A percentile compares a stretch with the other conserved stretches of the same genome.
phyloP scores from a whole-genome alignment of 805 yeast species.

The Yamadazyma endophytica region DNA sequence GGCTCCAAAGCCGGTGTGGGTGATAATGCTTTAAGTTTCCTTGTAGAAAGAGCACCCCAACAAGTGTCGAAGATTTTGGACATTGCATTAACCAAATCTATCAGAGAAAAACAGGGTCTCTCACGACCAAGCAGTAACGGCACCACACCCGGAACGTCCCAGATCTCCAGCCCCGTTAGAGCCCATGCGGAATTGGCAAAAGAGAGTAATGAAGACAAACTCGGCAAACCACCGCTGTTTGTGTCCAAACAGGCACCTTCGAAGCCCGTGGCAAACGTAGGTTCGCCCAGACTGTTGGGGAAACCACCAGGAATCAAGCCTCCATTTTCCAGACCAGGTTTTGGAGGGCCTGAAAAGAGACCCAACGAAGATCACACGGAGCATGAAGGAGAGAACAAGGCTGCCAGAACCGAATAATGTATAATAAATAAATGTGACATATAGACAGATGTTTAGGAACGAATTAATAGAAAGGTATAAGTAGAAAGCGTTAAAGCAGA shows the following conservation, averaged over 20 bases:
- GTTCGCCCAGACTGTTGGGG: conserved; percentile 1
- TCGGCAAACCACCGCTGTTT: conserved; percentile 22
- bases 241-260: neutral
- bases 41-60: conserved; percentile 77
- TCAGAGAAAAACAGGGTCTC: conserved; percentile 40
- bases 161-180: conserved; percentile 9
- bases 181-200: conserved; percentile 4
- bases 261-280: conserved; percentile 7
- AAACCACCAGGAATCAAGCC: conserved; percentile 38
- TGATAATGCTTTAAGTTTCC: conserved; percentile 71
- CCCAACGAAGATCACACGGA: neutral
- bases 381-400: neutral
- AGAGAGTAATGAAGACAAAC: conserved; percentile 5
- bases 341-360: conserved; percentile 7
- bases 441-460: no score
- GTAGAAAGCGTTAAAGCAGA: no score
- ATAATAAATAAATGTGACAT: neutral
- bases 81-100: conserved; percentile 77
- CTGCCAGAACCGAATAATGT: neutral
- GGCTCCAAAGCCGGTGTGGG: conserved; percentile 81
- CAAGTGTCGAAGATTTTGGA: conserved; percentile 75
- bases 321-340: conserved; percentile 10
- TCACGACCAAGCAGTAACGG: conserved; percentile 17
- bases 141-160: conserved; percentile 18
- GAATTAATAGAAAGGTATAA: no score